Evolutionary conservation across 164 flowering plant species (phyloP).

Genomic region (Liriodendron chinense): DNA sequence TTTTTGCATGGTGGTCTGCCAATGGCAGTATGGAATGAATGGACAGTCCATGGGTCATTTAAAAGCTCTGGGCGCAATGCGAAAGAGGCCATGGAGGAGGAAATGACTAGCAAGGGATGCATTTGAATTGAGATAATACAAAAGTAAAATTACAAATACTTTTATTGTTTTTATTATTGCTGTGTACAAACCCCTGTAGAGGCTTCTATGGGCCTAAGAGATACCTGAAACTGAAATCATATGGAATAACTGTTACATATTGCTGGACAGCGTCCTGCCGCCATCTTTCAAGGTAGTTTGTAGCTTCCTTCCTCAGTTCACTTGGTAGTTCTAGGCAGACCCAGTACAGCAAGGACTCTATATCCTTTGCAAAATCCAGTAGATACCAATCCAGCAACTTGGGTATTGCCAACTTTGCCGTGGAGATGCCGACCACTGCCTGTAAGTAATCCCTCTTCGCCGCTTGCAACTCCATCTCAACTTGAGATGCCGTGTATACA

Average conservation of each 20-base stretch:
- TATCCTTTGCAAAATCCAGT: slow-evolving; percentile 83
- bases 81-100: background rate
- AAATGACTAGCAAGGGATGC: background rate
- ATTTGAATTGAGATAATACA: too few relatives aligned
- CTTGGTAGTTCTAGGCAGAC: slow-evolving; percentile 77
- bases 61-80: background rate
- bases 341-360: slow-evolving; percentile 93
- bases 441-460: slow-evolving; percentile 79
- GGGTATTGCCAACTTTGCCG: slow-evolving; percentile 46
- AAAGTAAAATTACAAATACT: too few relatives aligned
- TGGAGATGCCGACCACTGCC: slow-evolving; percentile 71
- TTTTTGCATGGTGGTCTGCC: too few relatives aligned
- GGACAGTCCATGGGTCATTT: background rate
- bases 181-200: slow-evolving; percentile 25
- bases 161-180: slow-evolving; percentile 39
- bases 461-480: slow-evolving; percentile 68
- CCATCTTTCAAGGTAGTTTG: slow-evolving; percentile 58
- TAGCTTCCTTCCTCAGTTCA: slow-evolving; percentile 57
- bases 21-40: background rate
- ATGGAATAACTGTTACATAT: too few relatives aligned
- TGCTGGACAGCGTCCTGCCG: slow-evolving; percentile 37
- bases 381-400: slow-evolving; percentile 87
- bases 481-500: slow-evolving; percentile 64
- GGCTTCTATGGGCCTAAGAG: slow-evolving; percentile 23
- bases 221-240: too few relatives aligned